phyloP scores from a whole-genome alignment of 139 green algal species.

The Spirogloea muscicola region DNA sequence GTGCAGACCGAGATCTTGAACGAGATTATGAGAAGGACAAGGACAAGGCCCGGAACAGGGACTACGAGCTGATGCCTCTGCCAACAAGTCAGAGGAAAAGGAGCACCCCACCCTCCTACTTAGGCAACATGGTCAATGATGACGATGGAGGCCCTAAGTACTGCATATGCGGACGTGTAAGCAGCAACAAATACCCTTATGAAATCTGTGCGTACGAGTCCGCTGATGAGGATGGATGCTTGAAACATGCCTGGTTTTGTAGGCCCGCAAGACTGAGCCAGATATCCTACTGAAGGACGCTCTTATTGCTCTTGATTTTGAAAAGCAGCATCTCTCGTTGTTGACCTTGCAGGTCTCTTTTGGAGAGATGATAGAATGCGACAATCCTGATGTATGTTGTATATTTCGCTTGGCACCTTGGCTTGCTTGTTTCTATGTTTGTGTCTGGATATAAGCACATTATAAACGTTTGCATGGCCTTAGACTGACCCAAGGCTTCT shows the following conservation, averaged over 20 bases:
- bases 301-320: background rate
- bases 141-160: background rate
- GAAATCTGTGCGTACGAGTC: background rate
- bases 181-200: background rate
- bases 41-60: background rate
- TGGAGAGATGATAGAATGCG: constrained; percentile 33
- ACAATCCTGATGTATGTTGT: constrained; percentile 21
- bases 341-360: constrained; percentile 23
- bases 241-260: background rate
- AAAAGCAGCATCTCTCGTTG: background rate
- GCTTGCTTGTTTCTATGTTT: background rate
- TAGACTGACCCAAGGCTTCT: too few species aligned
- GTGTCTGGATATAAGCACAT: too few species aligned
- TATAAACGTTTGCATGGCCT: too few species aligned
- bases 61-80: background rate
- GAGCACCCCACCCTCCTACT: background rate
- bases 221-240: background rate
- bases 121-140: background rate
- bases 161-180: background rate
- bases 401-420: background rate
- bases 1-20: background rate
- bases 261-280: too few species aligned
- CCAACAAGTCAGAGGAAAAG: background rate
- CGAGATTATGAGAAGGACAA: background rate
- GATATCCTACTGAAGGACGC: too few species aligned